Conservation (phyloP, 2,329 filamentous ascomycete genomes). For the Penicillium crustosum region DNA sequence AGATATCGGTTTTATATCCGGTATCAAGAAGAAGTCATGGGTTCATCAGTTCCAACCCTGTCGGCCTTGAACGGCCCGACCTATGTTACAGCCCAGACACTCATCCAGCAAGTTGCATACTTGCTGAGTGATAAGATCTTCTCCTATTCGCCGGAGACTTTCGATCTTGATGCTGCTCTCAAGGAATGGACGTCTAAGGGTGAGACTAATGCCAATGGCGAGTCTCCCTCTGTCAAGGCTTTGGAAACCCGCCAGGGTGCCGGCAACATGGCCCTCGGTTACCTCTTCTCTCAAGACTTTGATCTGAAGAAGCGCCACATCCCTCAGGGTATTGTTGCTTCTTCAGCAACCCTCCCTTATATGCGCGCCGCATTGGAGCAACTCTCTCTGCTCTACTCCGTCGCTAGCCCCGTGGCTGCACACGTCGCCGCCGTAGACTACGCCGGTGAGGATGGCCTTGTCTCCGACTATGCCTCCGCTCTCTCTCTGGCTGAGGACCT, state of each 20-base stretch:
- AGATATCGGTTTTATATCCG: slow-evolving; percentile 24
- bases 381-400: slow-evolving; percentile 83
- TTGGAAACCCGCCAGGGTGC: slow-evolving; percentile 88
- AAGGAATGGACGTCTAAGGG: slow-evolving; percentile 70
- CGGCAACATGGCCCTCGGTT: slow-evolving; percentile 86
- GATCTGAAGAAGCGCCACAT: slow-evolving; percentile 87
- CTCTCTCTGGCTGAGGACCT: slow-evolving; percentile 84
- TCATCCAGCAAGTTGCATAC: slow-evolving; percentile 96
- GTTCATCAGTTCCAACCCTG: slow-evolving; percentile 45
- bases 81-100: slow-evolving; percentile 87
- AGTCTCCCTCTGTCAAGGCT: slow-evolving; percentile 72
- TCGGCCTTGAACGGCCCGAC: slow-evolving; percentile 75
- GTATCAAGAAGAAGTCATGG: slow-evolving; percentile 33
- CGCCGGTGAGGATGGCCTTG: slow-evolving; percentile 65
- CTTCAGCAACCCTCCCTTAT: slow-evolving; percentile 76
- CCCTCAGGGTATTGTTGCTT: slow-evolving; percentile 86
- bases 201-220: slow-evolving; percentile 78
- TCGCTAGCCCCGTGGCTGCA: slow-evolving; percentile 88
- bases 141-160: slow-evolving; percentile 90
- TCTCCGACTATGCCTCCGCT: slow-evolving; percentile 82
- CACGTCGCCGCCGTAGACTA: slow-evolving; percentile 94
- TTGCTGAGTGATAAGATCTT: slow-evolving; percentile 95
- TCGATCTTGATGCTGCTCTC: slow-evolving; percentile 82
- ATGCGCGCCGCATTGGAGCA: slow-evolving; percentile 86
- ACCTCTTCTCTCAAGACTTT: slow-evolving; percentile 97